Conservation (phyloP, 2,329 filamentous ascomycete species). For the Verticillium nonalfalfae region DNA sequence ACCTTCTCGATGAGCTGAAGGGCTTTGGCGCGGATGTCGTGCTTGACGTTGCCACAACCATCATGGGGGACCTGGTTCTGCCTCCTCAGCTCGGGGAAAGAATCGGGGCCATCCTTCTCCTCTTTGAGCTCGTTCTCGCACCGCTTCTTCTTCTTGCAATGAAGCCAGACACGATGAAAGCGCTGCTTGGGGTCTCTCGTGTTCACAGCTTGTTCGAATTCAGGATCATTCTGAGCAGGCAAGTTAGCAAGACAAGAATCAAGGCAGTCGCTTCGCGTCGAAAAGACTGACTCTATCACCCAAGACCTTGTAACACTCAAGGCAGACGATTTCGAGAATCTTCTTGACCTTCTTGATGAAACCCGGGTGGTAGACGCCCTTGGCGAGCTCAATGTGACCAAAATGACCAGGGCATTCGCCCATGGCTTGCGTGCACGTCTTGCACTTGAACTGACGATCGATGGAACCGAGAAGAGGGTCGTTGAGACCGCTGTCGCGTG, state of each 20-base stretch:
- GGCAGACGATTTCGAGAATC: constrained; percentile 96
- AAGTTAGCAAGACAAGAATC: constrained; percentile 54
- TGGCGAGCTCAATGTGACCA: constrained; percentile 95
- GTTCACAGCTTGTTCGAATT: constrained; percentile 74
- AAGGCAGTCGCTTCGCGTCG: constrained; percentile 46
- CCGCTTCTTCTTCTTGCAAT: constrained; percentile 81
- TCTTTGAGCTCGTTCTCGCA: constrained; percentile 77
- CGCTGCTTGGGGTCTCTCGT: constrained; percentile 90
- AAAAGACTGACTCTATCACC: constrained; percentile 89
- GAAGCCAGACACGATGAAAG: constrained; percentile 86
- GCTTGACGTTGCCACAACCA: constrained; percentile 88
- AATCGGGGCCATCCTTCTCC: constrained; percentile 57
- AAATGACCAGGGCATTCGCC: constrained; percentile 96
- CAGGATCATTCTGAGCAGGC: constrained; percentile 66
- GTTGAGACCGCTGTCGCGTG: constrained; percentile 86
- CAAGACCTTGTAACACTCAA: constrained; percentile 97
- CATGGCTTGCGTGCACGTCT: constrained; percentile 93
- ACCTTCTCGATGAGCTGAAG: constrained; percentile 73
- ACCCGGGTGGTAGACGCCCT: constrained; percentile 89
- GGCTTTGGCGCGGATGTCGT: constrained; percentile 79
- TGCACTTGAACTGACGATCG: constrained; percentile 91
- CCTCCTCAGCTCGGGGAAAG: constrained; percentile 47
- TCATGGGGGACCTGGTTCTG: constrained; percentile 61
- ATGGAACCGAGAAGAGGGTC: constrained; percentile 95
- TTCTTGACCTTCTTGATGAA: constrained; percentile 99